Percentiles rank a stretch among this genome's conserved stretches.
These are phyloP conservation scores for Suillus occidentalis DNA, from an alignment of 768 basidiomycete species.

Conservation along the genomic window DNA sequence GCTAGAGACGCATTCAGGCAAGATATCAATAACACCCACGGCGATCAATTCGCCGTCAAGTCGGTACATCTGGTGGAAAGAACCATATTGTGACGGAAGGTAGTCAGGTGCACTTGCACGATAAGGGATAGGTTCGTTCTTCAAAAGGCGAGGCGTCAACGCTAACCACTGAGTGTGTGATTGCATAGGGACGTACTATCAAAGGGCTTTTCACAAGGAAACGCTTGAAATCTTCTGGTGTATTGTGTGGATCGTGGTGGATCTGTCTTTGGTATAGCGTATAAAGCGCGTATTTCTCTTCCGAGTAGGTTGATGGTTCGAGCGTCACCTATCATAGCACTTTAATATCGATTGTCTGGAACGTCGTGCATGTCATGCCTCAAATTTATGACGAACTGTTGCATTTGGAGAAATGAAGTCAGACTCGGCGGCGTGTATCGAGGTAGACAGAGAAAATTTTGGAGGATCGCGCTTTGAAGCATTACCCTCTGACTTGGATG, in stretches of 20 bases:
- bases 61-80: conserved; percentile 87
- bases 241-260: conserved; percentile 65
- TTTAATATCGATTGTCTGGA: neutral
- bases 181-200: conserved; percentile 42
- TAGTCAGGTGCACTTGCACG: conserved; percentile 44
- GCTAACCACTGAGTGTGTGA: neutral
- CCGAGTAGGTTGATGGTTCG: conserved; percentile 72
- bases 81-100: conserved; percentile 82
- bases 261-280: conserved; percentile 75
- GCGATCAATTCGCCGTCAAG: conserved; percentile 83
- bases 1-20: conserved; percentile 80
- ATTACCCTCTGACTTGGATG: conserved; percentile 2
- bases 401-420: conserved; percentile 29
- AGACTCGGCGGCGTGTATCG: conserved; percentile 59
- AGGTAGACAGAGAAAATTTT: conserved; percentile 42
- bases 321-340: conserved; percentile 55
- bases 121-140: conserved; percentile 68
- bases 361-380: conserved; percentile 39
- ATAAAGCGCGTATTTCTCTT: conserved; percentile 82
- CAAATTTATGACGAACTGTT: conserved; percentile 52
- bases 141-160: conserved; percentile 8
- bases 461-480: conserved; percentile 3
- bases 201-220: conserved; percentile 86
- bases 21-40: conserved; percentile 85
- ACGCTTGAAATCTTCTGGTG: conserved; percentile 52